Base-by-base conservation (phyloP, 1,284 basidiomycete species). In the Apiotrichum laibachii region DNA sequence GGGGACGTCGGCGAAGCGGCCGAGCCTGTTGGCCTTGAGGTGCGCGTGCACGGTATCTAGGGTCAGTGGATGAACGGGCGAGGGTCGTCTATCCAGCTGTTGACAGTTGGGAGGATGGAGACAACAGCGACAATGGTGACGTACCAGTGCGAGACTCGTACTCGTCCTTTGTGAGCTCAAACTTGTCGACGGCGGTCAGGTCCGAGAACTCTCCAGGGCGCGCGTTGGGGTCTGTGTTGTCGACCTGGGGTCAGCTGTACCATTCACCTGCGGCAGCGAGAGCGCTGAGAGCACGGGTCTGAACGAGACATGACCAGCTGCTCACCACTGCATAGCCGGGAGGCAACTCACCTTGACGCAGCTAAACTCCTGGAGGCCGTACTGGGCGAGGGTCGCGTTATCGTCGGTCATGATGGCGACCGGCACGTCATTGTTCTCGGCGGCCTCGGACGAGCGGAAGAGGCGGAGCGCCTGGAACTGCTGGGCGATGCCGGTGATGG, bases 41-140 rank as follows among this genome's bases (percentile, higher is more conserved):
- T 90, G 97, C 1, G 90, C 87, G 18, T 92, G 83, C 13, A 98
- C 90, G 15, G 90, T 90, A 72, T 97, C 95, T 92, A 67, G 16
- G 15, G 37, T 37, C 12, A 13, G 12, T 13, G 37, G 12, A 16
- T 37, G 37, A 2, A 11, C 12, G 11, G 34, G 34, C 34, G 34
- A 13, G 34, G 34, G 4, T 11, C 10, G 11, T 37, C 12, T 4
- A 16, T 10, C 12, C 12, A 37, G 37, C 15, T 37, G 37, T 4
- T 37, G 37, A 16, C 37, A 37, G 34, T 35, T 35, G 34, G 3
- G 11, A 16, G 5, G 12, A 5, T 4, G 37, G 2, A 37, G 5
- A 11, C 37, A 37, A 37, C 37, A 11, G 15, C 37, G 15, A 10
- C 37, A 21, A 13, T 19, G 11, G 7, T 7, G 34, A 67, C 77